A percentile compares a stretch with the other conserved stretches of the same genome.
These are phyloP conservation scores for Kluyveromyces marxianus DNA, from an alignment of 1,139 yeast genomes.

Conservation along the genomic window DNA sequence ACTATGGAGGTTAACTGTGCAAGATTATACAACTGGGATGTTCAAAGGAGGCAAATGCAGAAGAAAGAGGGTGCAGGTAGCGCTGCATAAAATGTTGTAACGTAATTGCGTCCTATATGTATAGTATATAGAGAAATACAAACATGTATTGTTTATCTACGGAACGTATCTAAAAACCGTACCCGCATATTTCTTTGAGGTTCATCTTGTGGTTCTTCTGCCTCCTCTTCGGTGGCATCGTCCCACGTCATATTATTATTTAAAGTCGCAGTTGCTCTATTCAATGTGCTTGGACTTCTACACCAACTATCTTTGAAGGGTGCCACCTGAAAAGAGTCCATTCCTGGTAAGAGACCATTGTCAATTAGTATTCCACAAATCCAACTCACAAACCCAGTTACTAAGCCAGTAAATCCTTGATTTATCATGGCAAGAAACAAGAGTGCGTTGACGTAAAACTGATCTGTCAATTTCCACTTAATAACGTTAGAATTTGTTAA, in stretches of 20 bases:
- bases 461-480: slow-evolving; percentile 25
- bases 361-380: slow-evolving; percentile 27
- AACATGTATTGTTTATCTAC: slow-evolving; percentile 11
- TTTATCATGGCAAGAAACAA: slow-evolving; percentile 20
- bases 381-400: slow-evolving; percentile 26
- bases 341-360: slow-evolving; percentile 24
- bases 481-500: slow-evolving; percentile 13
- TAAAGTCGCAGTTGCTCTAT: not conserved
- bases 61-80: slow-evolving; percentile 37
- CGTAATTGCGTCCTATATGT: not conserved
- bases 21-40: slow-evolving; percentile 92
- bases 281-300: slow-evolving; percentile 6
- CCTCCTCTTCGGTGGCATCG: slow-evolving; percentile 15
- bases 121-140: not conserved
- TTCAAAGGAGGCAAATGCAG: slow-evolving; percentile 57
- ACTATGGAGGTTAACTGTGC: slow-evolving; percentile 98
- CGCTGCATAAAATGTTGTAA: slow-evolving; percentile 24
- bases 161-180: slow-evolving; percentile 28
- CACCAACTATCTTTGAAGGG: slow-evolving; percentile 7
- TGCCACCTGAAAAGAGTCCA: slow-evolving; percentile 21
- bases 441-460: slow-evolving; percentile 22
- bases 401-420: slow-evolving; percentile 25
- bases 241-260: slow-evolving; percentile 5
- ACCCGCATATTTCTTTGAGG: slow-evolving; percentile 28
- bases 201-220: slow-evolving; percentile 21